Base-by-base conservation (phyloP, 2,329 filamentous ascomycete species). In the Elsinoe fawcettii region DNA sequence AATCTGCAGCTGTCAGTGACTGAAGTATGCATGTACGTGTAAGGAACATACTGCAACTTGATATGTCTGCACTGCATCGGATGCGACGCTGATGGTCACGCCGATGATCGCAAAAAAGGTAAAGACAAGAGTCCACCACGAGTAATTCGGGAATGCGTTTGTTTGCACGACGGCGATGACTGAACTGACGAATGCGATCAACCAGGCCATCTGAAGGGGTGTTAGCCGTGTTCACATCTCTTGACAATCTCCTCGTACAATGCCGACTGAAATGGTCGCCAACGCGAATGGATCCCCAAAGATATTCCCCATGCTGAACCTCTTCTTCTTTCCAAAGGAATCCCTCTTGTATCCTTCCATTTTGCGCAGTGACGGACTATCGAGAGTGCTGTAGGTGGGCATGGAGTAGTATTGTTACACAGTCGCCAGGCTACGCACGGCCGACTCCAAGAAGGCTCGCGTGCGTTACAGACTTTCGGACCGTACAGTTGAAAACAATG, bases 231-330 rank as follows among this genome's bases (percentile, higher is more conserved):
- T 18, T 16, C 11, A 20, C 30, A 34, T 16, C 37, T 32, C 30
- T 51, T 9, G 37, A 22, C 23, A 51, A 34, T 12, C 30, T 12
- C 41, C 30, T 81, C 90, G 73, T 83, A 96, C 92, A 69, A 88
- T 79, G 62, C 87, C 83, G 71, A 97, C 96, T 58, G 92, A 96
- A 62, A 95, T 83, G 34, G 93, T 97, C 57, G 91, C 90, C 60
- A 99, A 81, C 60, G 92, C 91, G 73, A 99, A 97, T 5, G 93
- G 93, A 74, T 99, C 92, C 66, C 93, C 93, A 60, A 96, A 80
- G 66, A 99, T 90, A 74, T 96, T 95, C 70, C 88, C 88, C 72
- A 91, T 73, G 72, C 82, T 86, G 73, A 96, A 85, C 66, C 73
- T 75, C 74, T 75, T 78, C 59, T 67, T 68, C 55, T 76, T 75